Base-by-base conservation (phyloP, 2,329 filamentous ascomycete species). In the Dothideomycetes sp. region DNA sequence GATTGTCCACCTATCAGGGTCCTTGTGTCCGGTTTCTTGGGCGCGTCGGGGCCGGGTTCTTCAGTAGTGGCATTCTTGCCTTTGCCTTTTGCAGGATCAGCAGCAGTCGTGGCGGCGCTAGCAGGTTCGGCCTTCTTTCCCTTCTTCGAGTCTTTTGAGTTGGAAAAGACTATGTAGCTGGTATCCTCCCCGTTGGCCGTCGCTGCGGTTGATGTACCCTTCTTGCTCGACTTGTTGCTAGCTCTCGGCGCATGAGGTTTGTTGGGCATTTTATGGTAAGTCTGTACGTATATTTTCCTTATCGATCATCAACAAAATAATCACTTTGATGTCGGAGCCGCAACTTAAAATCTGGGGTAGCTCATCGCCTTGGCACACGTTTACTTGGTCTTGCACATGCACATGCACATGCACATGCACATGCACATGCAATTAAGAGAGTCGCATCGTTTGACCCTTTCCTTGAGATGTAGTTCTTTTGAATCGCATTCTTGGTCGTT, bases 1-100 rank as follows among this genome's bases (percentile, higher is more conserved):
- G 87, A 95, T 44, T 86, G 78, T 34, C 91, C 91, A 29, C 87
- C 91, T 55, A 98, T 94, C 49, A 98, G 68, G 52, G 93, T 85
- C 61, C 74, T 67, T 16, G 73, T 74, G 34, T 76, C 70, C 28
- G 76, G 74, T 51, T 73, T 76, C 58, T 76, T 78, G n/a, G 67
- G 68, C 5, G 58, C 63, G 34, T 64, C 60, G 25, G 33, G 16
- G 13, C 36, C 33, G 16, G 32, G 10, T 11, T 37, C 38, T 33
- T 57, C 55, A 32, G 54, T 43, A 12, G 33, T 44, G 27, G 50
- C 37, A 48, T 32, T 55, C 19, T 48, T 41, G 20, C 41, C 44
- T 44, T 48, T 64, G 51, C 30, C 56, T 52, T 51, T 62, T 12
- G 42, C 43, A 28, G 43, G 42, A 9, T 47, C 25, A n/a, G 50